These are phyloP conservation scores for Phanerochaete sordida DNA, from an alignment of 768 basidiomycete species.

Conservation along the genomic window DNA sequence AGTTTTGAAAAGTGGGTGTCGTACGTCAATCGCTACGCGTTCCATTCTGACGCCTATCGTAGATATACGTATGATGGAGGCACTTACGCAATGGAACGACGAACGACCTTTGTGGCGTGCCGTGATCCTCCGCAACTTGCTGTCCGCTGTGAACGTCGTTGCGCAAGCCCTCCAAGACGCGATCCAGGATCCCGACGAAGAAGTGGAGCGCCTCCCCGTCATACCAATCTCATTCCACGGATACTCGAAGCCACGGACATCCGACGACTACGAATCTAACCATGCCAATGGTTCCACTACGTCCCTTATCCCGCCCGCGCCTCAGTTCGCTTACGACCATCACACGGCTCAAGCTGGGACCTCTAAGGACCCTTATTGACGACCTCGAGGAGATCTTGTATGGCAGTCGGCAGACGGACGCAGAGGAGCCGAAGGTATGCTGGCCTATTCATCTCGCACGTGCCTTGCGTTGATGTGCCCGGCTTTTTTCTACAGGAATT, in stretches of 20 bases:
- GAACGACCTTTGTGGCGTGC: constrained; percentile 75
- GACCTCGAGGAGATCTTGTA: background rate
- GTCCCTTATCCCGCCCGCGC: background rate
- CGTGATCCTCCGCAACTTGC: constrained; percentile 77
- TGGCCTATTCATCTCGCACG: background rate
- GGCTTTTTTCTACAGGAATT: background rate
- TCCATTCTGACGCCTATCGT: background rate
- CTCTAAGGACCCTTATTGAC: background rate
- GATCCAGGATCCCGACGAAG: background rate
- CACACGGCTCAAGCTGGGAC: background rate
- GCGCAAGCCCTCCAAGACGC: background rate
- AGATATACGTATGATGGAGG: constrained; percentile 76
- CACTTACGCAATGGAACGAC: constrained; percentile 55
- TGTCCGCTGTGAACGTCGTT: constrained; percentile 59
- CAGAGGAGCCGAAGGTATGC: background rate
- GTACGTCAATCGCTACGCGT: background rate
- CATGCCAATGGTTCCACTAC: background rate
- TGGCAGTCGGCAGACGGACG: background rate
- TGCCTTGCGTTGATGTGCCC: background rate
- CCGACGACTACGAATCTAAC: background rate
- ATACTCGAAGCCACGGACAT: background rate
- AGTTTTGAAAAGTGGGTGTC: constrained; percentile 35
- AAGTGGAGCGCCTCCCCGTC: background rate
- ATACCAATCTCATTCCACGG: background rate
- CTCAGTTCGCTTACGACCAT: background rate